Evolutionary conservation across 2,329 filamentous ascomycete species (phyloP), one percentile per base, ranked within the genome.

Genomic region (Camillea tinctor): DNA sequence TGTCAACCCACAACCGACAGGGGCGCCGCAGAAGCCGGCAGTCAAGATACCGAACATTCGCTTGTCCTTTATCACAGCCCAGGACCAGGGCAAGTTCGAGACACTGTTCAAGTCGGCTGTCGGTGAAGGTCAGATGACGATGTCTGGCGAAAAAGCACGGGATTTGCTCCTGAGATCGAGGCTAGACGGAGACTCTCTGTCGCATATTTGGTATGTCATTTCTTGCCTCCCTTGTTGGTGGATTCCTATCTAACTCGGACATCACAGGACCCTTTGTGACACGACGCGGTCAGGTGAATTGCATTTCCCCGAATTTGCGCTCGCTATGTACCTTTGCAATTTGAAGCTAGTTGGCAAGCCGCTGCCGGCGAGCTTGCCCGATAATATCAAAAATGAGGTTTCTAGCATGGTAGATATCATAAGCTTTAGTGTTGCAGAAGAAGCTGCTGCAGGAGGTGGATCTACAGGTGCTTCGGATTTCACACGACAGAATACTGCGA

Each of bases 401-500:
- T 98, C 94, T 3, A 97, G 95, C 77, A 98, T 99, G 93, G 95
- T 99, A 49, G 95, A 99, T 73, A 99, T 99, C 59, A 99, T 99
- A 72, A 97, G 93, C 61, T 99, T 99, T 74, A 92, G 89, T 67
- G 85, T 97, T 22, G 87, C 86, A 0, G 95, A 99, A 65, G 89
- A 94, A 24, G 80, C 79, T 48, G 80, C 78, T 49, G 75, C 83
- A n/a, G 77, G 80, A 24, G 69, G 76, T 3, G 81, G 81, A 57
- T 85, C 80, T 61, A 93, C 2, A 11, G 26, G 91, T 74, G 86
- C 86, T 17, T 88, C 91, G 1, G 89, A 87, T 68, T 92, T 94
- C 71, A 86, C 84, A 54, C 79, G 82, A 62, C 77, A 79, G 60
- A 81, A 75, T 63, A 80, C 79, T 9, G 75, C 80, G 7, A 78